Conservation (phyloP, 2,329 filamentous ascomycete genomes). For the Aspergillus quadricinctus region DNA sequence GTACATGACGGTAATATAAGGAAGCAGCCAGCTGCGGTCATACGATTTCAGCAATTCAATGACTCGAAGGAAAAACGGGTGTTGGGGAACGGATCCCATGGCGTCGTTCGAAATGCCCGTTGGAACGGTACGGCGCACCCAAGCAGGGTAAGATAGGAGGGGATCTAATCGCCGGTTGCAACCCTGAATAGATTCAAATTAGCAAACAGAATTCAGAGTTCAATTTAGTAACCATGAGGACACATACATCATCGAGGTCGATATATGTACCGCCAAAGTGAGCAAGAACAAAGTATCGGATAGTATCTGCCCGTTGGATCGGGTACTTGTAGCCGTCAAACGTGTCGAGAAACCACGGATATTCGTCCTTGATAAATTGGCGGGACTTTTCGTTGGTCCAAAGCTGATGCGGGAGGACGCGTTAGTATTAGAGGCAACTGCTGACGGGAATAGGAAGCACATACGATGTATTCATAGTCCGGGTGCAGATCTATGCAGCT, state of each 20-base stretch:
- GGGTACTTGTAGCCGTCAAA: conserved; percentile 71
- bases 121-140: conserved; percentile 66
- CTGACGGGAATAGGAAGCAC: conserved; percentile 13
- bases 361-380: conserved; percentile 68
- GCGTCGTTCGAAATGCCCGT: conserved; percentile 79
- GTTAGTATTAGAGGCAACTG: conserved; percentile 16
- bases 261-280: conserved; percentile 79
- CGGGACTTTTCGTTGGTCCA: conserved; percentile 70
- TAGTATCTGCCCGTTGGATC: conserved; percentile 73
- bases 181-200: conserved; percentile 44
- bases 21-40: conserved; percentile 63
- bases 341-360: conserved; percentile 71
- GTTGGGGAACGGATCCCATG: conserved; percentile 68
- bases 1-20: conserved; percentile 77
- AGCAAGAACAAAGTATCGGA: conserved; percentile 73
- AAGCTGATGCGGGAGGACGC: conserved; percentile 46
- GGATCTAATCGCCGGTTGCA: conserved; percentile 66
- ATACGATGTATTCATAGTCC: conserved; percentile 69
- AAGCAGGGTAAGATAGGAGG: conserved; percentile 64
- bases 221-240: not conserved
- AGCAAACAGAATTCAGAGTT: conserved; percentile 1
- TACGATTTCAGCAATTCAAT: conserved; percentile 65
- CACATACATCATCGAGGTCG: conserved; percentile 65
- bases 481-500: conserved; percentile 64
- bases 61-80: conserved; percentile 69